A percentile compares a stretch with the other conserved stretches of the same genome.
These are phyloP conservation scores for Beauveria medogensis DNA, from an alignment of 2,329 filamentous ascomycete genomes.

Conservation along the genomic window DNA sequence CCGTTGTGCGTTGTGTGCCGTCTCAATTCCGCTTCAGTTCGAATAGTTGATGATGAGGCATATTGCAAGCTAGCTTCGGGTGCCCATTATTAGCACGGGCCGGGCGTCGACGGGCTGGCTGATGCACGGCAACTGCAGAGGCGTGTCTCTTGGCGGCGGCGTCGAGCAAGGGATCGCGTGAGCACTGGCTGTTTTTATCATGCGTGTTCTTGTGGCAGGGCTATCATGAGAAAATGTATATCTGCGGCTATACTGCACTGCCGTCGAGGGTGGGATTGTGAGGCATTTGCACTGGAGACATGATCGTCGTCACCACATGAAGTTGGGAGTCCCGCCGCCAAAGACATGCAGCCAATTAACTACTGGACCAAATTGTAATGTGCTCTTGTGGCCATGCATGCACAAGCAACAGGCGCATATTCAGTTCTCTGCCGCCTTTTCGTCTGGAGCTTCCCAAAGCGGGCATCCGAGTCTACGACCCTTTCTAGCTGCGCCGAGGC, in stretches of 20 bases:
- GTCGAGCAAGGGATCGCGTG: neutral
- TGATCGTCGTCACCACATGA: neutral
- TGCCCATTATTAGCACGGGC: neutral
- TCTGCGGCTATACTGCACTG: no score
- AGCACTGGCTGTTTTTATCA: neutral
- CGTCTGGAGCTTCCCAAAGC: constrained; percentile 6
- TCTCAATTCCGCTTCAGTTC: neutral
- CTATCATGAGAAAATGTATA: no score
- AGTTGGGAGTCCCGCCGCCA: no score
- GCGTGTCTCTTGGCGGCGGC: neutral
- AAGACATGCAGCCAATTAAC: neutral
- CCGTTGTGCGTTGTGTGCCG: neutral
- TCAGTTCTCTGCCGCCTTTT: neutral
- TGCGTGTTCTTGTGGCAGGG: no score
- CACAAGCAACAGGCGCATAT: neutral
- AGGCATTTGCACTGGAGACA: no score
- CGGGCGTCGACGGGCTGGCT: neutral
- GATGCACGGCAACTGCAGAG: neutral
- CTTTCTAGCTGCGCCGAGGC: neutral
- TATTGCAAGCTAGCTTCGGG: neutral
- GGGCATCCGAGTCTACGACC: neutral
- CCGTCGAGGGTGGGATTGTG: no score
- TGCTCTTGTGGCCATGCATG: neutral
- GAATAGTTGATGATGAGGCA: neutral
- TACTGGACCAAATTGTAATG: neutral